Evolutionary conservation across 495 filamentous ascomycete species (phyloP), one percentile per base, ranked within the genome.

Genomic region (Staphylotrichum tortipilum): DNA sequence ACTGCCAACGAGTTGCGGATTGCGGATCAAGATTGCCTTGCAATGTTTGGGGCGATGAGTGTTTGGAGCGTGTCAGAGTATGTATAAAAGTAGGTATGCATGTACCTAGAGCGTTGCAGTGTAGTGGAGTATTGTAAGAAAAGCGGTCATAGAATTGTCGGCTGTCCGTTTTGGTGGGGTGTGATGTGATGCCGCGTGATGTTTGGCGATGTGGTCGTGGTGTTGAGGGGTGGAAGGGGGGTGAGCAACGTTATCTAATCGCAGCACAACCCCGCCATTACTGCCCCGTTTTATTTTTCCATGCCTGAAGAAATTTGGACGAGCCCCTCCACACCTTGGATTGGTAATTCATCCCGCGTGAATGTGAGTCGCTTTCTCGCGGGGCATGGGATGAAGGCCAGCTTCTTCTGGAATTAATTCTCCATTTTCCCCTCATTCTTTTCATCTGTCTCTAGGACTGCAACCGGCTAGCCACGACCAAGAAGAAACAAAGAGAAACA

Each of bases 271-370:
- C 49, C 49, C 49, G 31, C 49, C 24, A 45, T 44, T 0, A 15
- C 4, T 23, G 62, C 60, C 66, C 66, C 54, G 54, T 48, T 59
- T 65, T 51, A 44, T 44, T 54, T 54, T 60, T 35, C 8, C 1
- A 34, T 21, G 46, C 47, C 28, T 31, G 36, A 39, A 52, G 38
- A 53, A 55, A 43, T 53, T 54, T 34, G 43, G 26, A 37, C n/a
- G 53, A 43, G 52, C 55, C 52, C 55, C 58, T 22, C 41, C 54
- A 23, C 12, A 22, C 38, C 15, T 28, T 22, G 36, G 36, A 38
- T 18, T 28, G 26, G 26, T 28, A 28, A 28, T 28, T 28, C n/a
- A n/a, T n/a, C n/a, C n/a, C n/a, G n/a, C n/a, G n/a, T n/a, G 15
- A 38, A n/a, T 3, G 14, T 38, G 36, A 18, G 31, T n/a, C n/a